Evolutionary conservation across 768 basidiomycete species (phyloP).

Genomic region (Xerocomellus chrysenteron): DNA sequence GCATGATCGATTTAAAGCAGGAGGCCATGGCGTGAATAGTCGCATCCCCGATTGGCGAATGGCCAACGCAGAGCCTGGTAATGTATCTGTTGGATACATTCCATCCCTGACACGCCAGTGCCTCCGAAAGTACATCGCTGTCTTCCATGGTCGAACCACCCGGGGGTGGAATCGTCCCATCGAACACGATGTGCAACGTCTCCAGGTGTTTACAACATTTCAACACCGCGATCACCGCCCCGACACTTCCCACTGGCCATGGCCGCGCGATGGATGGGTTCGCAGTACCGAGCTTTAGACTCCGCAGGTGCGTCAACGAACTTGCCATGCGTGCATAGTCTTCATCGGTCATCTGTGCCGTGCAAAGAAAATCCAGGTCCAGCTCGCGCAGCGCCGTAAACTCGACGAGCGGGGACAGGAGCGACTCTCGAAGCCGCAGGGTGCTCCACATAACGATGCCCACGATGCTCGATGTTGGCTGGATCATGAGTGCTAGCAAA

Average conservation of each 20-base stretch:
- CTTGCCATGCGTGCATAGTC: constrained; percentile 12
- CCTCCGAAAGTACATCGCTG: neutral
- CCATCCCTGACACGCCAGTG: neutral
- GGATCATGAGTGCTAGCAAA: constrained; percentile 5
- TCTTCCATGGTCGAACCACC: neutral
- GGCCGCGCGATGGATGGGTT: neutral
- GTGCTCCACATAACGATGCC: constrained; percentile 1
- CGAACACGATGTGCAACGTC: constrained; percentile 18
- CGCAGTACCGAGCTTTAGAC: constrained; percentile 17
- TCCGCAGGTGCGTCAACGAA: constrained; percentile 8
- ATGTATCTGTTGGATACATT: constrained; percentile 10
- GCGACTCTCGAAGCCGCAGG: neutral
- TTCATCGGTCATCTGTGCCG: constrained; percentile 4
- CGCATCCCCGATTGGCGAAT: constrained; percentile 14
- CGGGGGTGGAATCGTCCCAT: constrained; percentile 8
- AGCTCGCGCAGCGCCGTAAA: constrained; percentile 16
- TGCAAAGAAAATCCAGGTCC: constrained; percentile 17
- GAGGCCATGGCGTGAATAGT: neutral
- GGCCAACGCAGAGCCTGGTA: constrained; percentile 13
- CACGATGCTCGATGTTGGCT: neutral
- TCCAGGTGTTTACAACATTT: constrained; percentile 10
- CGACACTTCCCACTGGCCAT: constrained; percentile 7
- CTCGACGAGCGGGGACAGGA: constrained; percentile 7
- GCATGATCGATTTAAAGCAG: constrained; percentile 17
- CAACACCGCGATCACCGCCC: constrained; percentile 16